phyloP scores from a whole-genome alignment of 78 protist genomes.

The Dictyostelium capitatum region DNA sequence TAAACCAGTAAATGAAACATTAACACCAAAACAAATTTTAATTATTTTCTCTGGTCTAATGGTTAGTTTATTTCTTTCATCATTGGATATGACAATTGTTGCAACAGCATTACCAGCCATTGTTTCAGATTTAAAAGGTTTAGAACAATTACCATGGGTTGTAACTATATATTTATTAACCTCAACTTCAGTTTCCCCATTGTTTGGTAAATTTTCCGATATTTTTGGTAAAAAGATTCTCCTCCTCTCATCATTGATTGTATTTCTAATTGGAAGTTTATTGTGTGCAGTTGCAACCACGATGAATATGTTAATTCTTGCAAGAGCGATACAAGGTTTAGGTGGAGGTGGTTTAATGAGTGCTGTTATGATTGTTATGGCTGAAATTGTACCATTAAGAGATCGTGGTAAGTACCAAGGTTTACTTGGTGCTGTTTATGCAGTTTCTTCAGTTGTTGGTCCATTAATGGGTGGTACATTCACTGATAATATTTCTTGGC shows the following conservation, averaged over 20 bases:
- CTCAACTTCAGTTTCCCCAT: conserved; percentile 53
- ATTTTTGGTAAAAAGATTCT: conserved; percentile 62
- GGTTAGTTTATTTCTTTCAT: conserved; percentile 68
- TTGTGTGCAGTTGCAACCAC: conserved; percentile 48
- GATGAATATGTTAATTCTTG: conserved; percentile 38
- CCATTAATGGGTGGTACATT: conserved; percentile 86
- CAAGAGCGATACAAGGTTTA: conserved; percentile 69
- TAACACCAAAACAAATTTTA: conserved; percentile 20
- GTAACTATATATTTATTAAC: conserved; percentile 77
- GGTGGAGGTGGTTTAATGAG: conserved; percentile 84
- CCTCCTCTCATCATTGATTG: conserved; percentile 10
- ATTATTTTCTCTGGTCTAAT: conserved; percentile 69
- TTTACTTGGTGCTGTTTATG: conserved; percentile 81
- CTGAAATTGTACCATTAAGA: conserved; percentile 81
- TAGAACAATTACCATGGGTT: conserved; percentile 77
- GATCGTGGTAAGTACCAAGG: conserved; percentile 83
- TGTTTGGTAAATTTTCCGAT: conserved; percentile 74
- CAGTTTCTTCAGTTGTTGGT: conserved; percentile 74
- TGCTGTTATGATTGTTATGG: conserved; percentile 83
- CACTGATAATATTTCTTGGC: conserved; percentile 79
- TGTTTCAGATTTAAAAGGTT: conserved; percentile 47
- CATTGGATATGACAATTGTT: conserved; percentile 79
- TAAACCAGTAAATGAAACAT: neutral
- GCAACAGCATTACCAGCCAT: conserved; percentile 83
- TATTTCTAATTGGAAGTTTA: conserved; percentile 59